Base-by-base conservation (phyloP, 129 eudicot species). In the Lactuca sativa region DNA sequence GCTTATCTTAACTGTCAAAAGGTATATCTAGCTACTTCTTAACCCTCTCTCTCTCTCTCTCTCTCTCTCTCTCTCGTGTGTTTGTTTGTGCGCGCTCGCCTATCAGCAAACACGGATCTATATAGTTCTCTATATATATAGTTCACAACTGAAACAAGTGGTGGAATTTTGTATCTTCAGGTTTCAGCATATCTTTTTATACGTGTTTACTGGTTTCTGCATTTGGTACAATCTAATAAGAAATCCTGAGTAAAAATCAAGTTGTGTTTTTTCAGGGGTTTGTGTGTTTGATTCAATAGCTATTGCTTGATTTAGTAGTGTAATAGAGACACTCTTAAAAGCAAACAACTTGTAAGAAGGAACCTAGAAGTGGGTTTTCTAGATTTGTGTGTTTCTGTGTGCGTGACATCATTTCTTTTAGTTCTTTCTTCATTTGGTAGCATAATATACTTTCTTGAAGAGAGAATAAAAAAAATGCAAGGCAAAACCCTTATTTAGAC, bases 1-100 rank as follows among this genome's bases (percentile, higher is more conserved):
- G 95, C 98, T 49, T 92, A 88, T 77, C 80, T 85, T 69, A 92
- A 78, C 74, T 92, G 96, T 59, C 98, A 92, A 54, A 92, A 92
- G 95, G 98, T 90, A 31, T 30, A 34, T 55, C 13, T 63, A 34
- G 37, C 13, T 63, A 9, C 51, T 62, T 62, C 52, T 38, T 17
- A 14, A 15, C 32, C 43, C 41, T 3, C 55, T 17, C 40, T 15
- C 21, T 41, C 13, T 52, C 37, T 51, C 54, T 58, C 61, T 75
- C 73, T 64, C 71, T 70, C 56, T 40, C 66, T 12, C 57, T 15
- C 32, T 4, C 33, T 0, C 51, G 2, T 3, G 2, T 13, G 2
- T 66, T 4, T 66, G 13, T 59, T 14, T 59, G 36, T 13, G 44
- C 7, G 51, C 6, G 38, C 38, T 4, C 38, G 38, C 6, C 38